These are phyloP conservation scores for Cyberlindnera saturnus DNA, from an alignment of 805 yeast genomes.

Conservation along the genomic window DNA sequence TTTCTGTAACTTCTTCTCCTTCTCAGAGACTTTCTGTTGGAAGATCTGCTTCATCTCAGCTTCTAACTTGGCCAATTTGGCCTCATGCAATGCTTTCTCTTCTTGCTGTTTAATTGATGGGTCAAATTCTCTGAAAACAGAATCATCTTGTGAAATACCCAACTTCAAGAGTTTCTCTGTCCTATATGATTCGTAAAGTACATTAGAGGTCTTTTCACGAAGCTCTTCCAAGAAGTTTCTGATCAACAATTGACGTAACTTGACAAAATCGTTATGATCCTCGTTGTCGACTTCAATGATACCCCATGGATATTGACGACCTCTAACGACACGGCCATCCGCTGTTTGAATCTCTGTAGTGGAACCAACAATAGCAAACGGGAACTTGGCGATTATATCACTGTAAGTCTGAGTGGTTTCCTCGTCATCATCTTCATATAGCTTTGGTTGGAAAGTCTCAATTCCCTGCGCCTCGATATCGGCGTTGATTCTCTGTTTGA, in stretches of 20 bases:
- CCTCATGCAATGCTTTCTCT: constrained; percentile 88
- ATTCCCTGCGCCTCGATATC: constrained; percentile 75
- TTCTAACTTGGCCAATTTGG: constrained; percentile 89
- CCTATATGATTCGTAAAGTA: constrained; percentile 84
- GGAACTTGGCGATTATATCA: constrained; percentile 65
- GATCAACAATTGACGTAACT: constrained; percentile 80
- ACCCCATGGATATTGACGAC: constrained; percentile 97
- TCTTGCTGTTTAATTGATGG: constrained; percentile 91
- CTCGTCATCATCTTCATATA: constrained; percentile 78
- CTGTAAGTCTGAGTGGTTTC: constrained; percentile 64
- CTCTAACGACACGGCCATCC: constrained; percentile 81
- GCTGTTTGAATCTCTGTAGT: constrained; percentile 58
- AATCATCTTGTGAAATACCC: constrained; percentile 89
- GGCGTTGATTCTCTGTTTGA: constrained; percentile 70
- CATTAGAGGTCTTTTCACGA: constrained; percentile 73
- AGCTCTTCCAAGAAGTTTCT: constrained; percentile 92
- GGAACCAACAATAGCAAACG: constrained; percentile 94
- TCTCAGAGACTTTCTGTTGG: constrained; percentile 93
- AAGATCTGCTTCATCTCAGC: constrained; percentile 94
- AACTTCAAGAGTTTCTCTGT: constrained; percentile 68
- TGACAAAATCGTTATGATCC: constrained; percentile 86
- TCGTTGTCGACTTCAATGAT: constrained; percentile 92
- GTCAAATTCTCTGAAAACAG: constrained; percentile 92
- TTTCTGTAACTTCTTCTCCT: constrained; percentile 94
- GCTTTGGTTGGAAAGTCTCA: constrained; percentile 69